Conservation (phyloP, 495 filamentous ascomycete genomes). For the Penicillium egyptiacum region DNA sequence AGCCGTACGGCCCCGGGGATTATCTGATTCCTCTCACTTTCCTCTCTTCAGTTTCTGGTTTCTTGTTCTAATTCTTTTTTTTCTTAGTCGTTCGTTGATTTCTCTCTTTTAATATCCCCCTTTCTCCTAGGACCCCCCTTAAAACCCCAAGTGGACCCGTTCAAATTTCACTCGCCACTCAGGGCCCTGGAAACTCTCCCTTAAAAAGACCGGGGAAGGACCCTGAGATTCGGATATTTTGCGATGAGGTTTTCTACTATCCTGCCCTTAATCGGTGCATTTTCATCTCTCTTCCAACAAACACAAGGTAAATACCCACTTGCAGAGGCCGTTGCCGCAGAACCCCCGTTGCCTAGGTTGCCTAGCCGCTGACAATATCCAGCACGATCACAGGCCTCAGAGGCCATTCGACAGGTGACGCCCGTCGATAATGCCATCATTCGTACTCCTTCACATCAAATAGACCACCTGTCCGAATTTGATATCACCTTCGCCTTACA, state of each 20-base stretch:
- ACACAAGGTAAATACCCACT: constrained; percentile 18
- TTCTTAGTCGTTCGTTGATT: constrained; percentile 1
- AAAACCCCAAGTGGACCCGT: background rate
- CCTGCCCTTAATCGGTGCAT: constrained; percentile 21
- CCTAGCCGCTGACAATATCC: constrained; percentile 9
- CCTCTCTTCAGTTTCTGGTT: background rate
- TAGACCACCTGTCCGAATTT: constrained; percentile 77
- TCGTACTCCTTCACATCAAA: constrained; percentile 72
- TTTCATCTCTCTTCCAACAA: constrained; percentile 22
- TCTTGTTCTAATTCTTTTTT: no score
- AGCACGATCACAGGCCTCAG: constrained; percentile 74
- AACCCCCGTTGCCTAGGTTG: background rate
- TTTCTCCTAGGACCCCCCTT: background rate
- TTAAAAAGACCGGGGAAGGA: background rate
- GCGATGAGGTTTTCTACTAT: constrained; percentile 29
- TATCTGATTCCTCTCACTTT: background rate
- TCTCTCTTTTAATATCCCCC: background rate
- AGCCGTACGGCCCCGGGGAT: background rate
- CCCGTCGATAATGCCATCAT: constrained; percentile 73
- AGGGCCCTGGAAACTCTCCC: constrained; percentile 16
- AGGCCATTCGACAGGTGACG: constrained; percentile 72
- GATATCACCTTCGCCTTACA: constrained; percentile 78
- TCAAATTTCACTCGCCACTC: background rate
- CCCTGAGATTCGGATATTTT: background rate
- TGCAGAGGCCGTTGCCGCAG: background rate